Conservation (phyloP, 495 filamentous ascomycete species). For the Talaromyces trachyspermus region DNA sequence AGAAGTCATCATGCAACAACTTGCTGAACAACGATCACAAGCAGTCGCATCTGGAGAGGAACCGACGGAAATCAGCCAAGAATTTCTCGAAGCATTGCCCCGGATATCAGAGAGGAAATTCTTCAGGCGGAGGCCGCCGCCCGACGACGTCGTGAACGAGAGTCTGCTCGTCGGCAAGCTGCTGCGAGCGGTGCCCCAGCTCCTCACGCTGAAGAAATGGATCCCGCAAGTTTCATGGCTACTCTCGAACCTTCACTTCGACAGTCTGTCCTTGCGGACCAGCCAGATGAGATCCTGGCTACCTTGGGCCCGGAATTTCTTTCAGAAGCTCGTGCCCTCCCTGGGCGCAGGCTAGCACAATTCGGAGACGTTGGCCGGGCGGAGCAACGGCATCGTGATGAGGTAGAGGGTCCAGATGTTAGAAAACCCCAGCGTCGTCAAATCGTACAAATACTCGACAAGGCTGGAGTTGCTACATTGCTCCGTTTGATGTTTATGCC, state of each 20-base stretch:
- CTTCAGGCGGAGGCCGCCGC: constrained; percentile 83
- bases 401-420: constrained; percentile 34
- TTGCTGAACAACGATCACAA: constrained; percentile 73
- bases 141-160: constrained; percentile 80
- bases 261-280: constrained; percentile 79
- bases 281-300: constrained; percentile 80
- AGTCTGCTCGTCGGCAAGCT: constrained; percentile 58
- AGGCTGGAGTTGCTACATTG: constrained; percentile 86
- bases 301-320: constrained; percentile 79
- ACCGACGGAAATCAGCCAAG: constrained; percentile 79
- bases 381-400: constrained; percentile 38
- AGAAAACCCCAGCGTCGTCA: constrained; percentile 71
- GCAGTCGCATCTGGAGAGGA: constrained; percentile 74
- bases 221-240: constrained; percentile 84
- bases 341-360: constrained; percentile 53
- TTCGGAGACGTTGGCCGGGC: constrained; percentile 47
- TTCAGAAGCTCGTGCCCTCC: constrained; percentile 72
- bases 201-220: constrained; percentile 82
- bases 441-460: constrained; percentile 93
- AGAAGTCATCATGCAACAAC: constrained; percentile 85
- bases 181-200: constrained; percentile 43
- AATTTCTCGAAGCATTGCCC: constrained; percentile 92
- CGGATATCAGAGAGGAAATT: constrained; percentile 83
- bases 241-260: constrained; percentile 81
- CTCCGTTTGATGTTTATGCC: constrained; percentile 95